These are phyloP conservation scores for Leccinum boreale DNA, from an alignment of 768 basidiomycete species.

Conservation along the genomic window DNA sequence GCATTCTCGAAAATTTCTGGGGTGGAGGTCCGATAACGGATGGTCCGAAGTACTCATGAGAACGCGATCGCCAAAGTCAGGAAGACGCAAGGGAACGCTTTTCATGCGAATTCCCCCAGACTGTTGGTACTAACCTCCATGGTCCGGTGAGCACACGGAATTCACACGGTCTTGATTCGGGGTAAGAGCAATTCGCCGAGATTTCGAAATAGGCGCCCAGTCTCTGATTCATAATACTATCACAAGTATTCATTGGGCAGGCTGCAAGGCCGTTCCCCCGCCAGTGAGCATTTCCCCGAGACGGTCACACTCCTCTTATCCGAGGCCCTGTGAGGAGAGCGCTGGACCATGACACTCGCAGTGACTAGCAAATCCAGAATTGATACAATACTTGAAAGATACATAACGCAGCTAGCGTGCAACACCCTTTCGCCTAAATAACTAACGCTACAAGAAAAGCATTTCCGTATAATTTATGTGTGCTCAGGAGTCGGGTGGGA, in stretches of 20 bases:
- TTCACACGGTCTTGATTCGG: too few species aligned
- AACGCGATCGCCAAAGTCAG: too few species aligned
- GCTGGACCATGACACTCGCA: too few species aligned
- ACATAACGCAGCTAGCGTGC: neutral
- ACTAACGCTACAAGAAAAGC: neutral
- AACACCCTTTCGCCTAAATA: neutral
- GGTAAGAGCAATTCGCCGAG: neutral
- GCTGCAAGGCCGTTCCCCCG: too few species aligned
- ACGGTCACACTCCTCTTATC: too few species aligned
- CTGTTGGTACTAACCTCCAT: neutral
- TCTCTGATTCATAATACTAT: neutral
- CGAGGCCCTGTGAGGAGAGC: neutral
- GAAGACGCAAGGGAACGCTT: too few species aligned
- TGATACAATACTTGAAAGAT: too few species aligned
- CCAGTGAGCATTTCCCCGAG: neutral
- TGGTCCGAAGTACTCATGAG: neutral
- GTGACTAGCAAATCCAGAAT: neutral
- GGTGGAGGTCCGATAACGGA: neutral
- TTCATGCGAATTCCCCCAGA: too few species aligned
- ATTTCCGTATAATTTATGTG: neutral
- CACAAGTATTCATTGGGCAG: neutral
- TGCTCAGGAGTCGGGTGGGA: neutral
- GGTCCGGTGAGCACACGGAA: neutral
- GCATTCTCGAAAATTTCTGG: neutral
- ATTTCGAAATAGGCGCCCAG: neutral